Base-by-base conservation (phyloP, 1,284 basidiomycete genomes). In the Gomphus bonarii region DNA sequence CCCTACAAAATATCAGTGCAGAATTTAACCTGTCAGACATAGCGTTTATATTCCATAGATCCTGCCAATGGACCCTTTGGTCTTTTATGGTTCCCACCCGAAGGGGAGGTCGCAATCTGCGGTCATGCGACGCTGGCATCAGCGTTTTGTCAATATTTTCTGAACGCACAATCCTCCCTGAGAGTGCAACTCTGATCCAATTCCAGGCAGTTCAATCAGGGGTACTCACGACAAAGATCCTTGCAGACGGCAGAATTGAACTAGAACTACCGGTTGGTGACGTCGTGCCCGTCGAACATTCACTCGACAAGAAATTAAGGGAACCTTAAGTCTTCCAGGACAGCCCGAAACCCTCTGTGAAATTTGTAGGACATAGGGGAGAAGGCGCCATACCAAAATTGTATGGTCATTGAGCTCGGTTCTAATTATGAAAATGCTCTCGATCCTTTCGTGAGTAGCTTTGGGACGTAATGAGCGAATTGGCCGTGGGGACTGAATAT, bases 111-210 rank as follows among this genome's bases (percentile, higher is more conserved):
- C 1, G 62, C 69, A 4, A 58, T 80, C 9, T 80, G 79, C 60
- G 78, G 79, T 28, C 80, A 81, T 62, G 80, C 68, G 3, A 74
- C 75, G 1, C 63, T 81, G 33, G 78, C 76, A 0, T 68, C 76
- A 4, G 70, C 74, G 0, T 67, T 70, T 48, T 67, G 68, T 5
- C 60, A n/a, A n/a, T 81, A 9, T 75, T 81, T 59, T 62, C 65
- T 1, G 58, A 66, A 4, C 59, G 64, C 63, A 0, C 63, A 61
- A 55, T 61, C 63, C n/a, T 68, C 5, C 50, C 64, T 7, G 55
- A 63, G 8, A 61, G 63, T 3, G 67, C 70, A 1, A 61, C 68
- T 2, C 60, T 63, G 3, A 63, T 79, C 42, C 65, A 69, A 12
- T 77, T 79, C 60, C 64, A 67, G 59, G 70, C 67, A 31, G 55